Evolutionary conservation across 2,329 filamentous ascomycete genomes (phyloP), one percentile per base, ranked within the genome.

Genomic region (Sphaceloma murrayae): DNA sequence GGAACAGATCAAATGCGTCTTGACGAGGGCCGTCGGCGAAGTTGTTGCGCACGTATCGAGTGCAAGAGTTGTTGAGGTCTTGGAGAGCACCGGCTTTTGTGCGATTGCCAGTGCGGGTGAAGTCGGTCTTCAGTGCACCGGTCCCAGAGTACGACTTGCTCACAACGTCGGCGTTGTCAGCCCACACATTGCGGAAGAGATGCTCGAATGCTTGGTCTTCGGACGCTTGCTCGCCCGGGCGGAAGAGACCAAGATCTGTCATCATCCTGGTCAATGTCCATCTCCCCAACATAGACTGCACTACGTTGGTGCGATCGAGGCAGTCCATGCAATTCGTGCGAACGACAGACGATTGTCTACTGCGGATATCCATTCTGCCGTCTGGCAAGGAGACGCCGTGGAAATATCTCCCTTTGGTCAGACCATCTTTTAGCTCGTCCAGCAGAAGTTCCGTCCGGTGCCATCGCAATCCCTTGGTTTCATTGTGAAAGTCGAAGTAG

Each of bases 241-340:
- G 65, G 55, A 96, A 75, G 42, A 95, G 68, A 26, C 88, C 88
- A 3, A 86, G 68, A 54, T 96, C 89, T 51, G 80, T 75, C 46
- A 98, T 78, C 69, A 94, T 91, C 52, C 87, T 81, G 49, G 88
- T 88, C 30, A 98, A 70, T 10, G 85, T 84, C 75, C 80, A 88
- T 42, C 89, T 82, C 7, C 85, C 91, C 47, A 98, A 77, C 83
- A 96, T 94, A 62, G 86, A 94, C 66, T 98, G 91, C 3, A 98
- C 86, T 5, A 98, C 88, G 56, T 98, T 98, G 43, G 91, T 98
- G 43, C 91, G 83, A 64, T 98, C 91, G 10, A 98, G 75, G 53
- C 93, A 98, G 65, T 98, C 91, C 91, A 98, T 98, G 67, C 91
- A 98, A 63, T 98, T 98, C 29, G 91, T 95, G 44, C 91, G 81